Base-by-base conservation (phyloP, 306 rosid genomes). In the Cajanus cajan region DNA sequence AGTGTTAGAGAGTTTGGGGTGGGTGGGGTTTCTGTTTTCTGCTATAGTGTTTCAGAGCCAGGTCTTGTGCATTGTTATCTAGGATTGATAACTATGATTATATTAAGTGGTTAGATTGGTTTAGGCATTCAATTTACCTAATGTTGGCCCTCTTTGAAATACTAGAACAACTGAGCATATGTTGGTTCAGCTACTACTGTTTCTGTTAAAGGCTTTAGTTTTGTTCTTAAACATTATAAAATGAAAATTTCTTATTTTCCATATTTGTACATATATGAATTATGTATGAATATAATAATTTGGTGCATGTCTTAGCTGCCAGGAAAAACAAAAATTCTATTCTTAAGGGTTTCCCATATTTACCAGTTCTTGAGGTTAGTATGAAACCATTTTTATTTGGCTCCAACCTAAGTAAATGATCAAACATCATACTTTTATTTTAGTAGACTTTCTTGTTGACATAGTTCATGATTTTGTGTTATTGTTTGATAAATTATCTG, bases 341-440 rank as follows among this genome's bases (percentile, higher is more conserved):
- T 8, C 90, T 95, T 0, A 90, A 93, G 88, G 98, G 99, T 34
- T 95, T 95, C 79, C 99, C 99, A 4, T 78, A 91, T 82, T 89
- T 95, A 78, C 99, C 99, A 0, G 90, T 82, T 61, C 99, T 95
- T 71, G 99, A 93, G 99, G 99, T 95, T 65, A 78, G 94, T 80
- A 11, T 74, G 70, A 52, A 21, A 68, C 74, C 45, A 40, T 51
- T 59, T 59, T 68, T 8, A 14, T 77, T 73, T 48, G 54, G 39
- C 21, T 12, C n/a, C 47, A 70, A 68, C 67, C 40, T 36, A n/a
- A 47, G 41, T 62, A 24, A 39, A 36, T 43, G 54, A 47, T 57
- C 71, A 52, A 4, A 69, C 25, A 39, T 39, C 43, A 21, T 57
- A 24, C n/a, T n/a, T 71, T 63, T 15, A 45, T 78, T 14, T 8